Evolutionary conservation across 1,284 basidiomycete genomes (phyloP).

Genomic region (Athelia sp.): DNA sequence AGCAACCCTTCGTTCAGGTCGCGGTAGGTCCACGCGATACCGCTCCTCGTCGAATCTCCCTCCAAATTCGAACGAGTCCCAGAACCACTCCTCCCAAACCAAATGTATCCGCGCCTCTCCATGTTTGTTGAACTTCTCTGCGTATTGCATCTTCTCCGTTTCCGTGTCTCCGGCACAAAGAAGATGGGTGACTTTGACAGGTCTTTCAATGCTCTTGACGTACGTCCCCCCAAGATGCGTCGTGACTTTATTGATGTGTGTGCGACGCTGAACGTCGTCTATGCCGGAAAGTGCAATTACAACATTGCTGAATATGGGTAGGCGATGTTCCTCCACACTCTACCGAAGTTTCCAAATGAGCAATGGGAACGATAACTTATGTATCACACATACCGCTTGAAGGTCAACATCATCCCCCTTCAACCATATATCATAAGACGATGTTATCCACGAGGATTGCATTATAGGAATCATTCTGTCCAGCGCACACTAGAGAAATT

Average conservation of each 20-base stretch:
- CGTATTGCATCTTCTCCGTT: slow-evolving; percentile 68
- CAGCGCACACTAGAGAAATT: slow-evolving; percentile 58
- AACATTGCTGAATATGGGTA: slow-evolving; percentile 63
- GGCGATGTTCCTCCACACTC: slow-evolving; percentile 50
- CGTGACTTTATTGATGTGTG: slow-evolving; percentile 52
- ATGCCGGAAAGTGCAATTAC: slow-evolving; percentile 67
- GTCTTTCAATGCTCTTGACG: slow-evolving; percentile 58
- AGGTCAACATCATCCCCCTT: slow-evolving; percentile 71
- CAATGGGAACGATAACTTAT: neutral
- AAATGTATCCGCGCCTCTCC: slow-evolving; percentile 64
- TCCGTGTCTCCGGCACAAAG: slow-evolving; percentile 39
- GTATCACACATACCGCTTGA: slow-evolving; percentile 29
- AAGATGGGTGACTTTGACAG: slow-evolving; percentile 39
- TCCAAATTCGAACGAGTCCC: slow-evolving; percentile 69
- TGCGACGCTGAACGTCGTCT: slow-evolving; percentile 44
- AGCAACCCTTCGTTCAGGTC: slow-evolving; percentile 44
- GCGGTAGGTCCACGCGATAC: slow-evolving; percentile 56
- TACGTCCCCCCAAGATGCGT: slow-evolving; percentile 51
- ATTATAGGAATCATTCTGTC: slow-evolving; percentile 72
- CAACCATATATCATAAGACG: slow-evolving; percentile 68
- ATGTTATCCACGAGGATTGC: slow-evolving; percentile 64
- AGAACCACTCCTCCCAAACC: slow-evolving; percentile 86
- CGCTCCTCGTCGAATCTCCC: slow-evolving; percentile 47
- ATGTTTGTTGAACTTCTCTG: slow-evolving; percentile 59
- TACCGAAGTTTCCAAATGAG: slow-evolving; percentile 18